Conservation (phyloP, 768 basidiomycete genomes). For the Tephrocybe rancida region DNA sequence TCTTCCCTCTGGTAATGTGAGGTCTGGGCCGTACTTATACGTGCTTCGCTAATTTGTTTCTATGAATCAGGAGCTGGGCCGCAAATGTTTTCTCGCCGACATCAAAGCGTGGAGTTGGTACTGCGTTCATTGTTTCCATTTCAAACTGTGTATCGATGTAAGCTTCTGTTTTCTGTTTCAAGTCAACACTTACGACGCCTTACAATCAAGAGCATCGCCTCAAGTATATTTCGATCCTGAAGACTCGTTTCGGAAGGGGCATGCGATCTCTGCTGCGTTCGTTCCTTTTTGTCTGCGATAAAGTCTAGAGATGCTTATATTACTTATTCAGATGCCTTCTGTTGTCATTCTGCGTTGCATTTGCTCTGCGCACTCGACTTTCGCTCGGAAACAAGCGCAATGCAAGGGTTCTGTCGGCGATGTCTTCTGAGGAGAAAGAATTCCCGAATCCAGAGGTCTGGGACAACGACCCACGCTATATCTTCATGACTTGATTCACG, state of each 20-base stretch:
- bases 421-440: constrained; percentile 1
- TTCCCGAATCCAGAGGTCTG: constrained; percentile 35
- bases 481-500: background rate
- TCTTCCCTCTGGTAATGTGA: constrained; percentile 62
- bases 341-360: constrained; percentile 42
- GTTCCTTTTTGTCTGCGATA: constrained; percentile 2
- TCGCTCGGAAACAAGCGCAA: constrained; percentile 44
- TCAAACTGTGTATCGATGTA: constrained; percentile 62
- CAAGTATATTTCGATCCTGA: constrained; percentile 59
- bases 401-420: constrained; percentile 22
- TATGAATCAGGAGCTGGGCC: constrained; percentile 52
- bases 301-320: background rate
- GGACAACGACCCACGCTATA: constrained; percentile 39
- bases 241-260: constrained; percentile 52
- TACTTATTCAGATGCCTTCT: constrained; percentile 40
- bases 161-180: constrained; percentile 13
- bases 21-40: constrained; percentile 8
- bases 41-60: background rate
- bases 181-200: too few species aligned
- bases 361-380: constrained; percentile 47
- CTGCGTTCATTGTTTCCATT: constrained; percentile 61
- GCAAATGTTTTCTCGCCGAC: constrained; percentile 61
- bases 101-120: constrained; percentile 61
- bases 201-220: constrained; percentile 45
- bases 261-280: constrained; percentile 57